Evolutionary conservation across 23 red algal genomes (phyloP), one percentile per base, ranked within the genome.

Genomic region (Gracilariopsis chorda): DNA sequence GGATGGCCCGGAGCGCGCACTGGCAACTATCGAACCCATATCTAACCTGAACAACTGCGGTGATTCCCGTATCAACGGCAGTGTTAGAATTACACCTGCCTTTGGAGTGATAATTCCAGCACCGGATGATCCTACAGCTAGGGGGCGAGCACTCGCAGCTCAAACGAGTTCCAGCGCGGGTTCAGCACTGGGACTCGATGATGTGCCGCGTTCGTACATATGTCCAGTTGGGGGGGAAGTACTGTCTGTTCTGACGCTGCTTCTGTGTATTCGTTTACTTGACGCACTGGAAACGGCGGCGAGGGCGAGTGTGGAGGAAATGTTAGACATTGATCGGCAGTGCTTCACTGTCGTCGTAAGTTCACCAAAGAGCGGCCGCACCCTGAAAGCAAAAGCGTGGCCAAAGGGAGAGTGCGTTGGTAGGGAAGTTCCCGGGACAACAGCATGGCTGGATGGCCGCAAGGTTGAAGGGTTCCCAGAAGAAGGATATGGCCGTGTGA

Each of bases 51-150:
- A 78, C 77, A 80, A 85, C 62, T 41, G 81, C 27, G 81, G 91
- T 23, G 49, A 79, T 40, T 70, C 52, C 16, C 52, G 55, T 9
- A 43, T 63, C 52, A 85, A 70, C 39, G 91, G 80, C 7, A 80
- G 83, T 44, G 82, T 94, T 42, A 62, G 91, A 44, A 86, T 86
- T 16, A 86, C 60, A 7, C 91, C 91, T 19, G 91, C 91, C 11
- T 94, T 86, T 79, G 91, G 91, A 10, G 91, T 94, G 7, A 78
- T 94, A 36, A 86, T 94, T 42, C 52, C 91, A 13, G 80, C 82
- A 14, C 91, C 91, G 13, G 91, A 94, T 55, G 91, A 94, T 35
- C 80, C 82, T 2, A 52, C 57, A 33, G 78, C 80, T 3, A 58
- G 91, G 39, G 80, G 91, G 13, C 47, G 80, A 14, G 81, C 69